Evolutionary conservation across 1,139 yeast species (phyloP), one percentile per base, ranked within the genome.

Genomic region (Suhomyces kunorum): DNA sequence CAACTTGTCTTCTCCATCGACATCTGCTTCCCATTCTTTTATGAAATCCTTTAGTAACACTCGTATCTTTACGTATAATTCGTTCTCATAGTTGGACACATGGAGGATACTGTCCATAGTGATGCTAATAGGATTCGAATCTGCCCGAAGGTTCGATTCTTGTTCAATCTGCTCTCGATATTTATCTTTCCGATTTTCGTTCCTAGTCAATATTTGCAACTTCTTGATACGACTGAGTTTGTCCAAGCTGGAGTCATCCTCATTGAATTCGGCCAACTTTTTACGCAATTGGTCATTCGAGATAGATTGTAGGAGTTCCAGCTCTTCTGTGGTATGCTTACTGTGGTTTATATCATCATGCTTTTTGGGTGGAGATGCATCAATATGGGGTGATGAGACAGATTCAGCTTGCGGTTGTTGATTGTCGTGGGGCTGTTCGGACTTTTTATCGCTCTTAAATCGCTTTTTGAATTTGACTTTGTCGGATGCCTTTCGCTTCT

Each of bases 11-110:
- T 39, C 36, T 5, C 18, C 32, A 3, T 24, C n/a, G 8, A 28
- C 26, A 6, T 34, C 42, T n/a, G 36, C 40, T 5, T 43, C 37
- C 87, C 87, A 81, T 39, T 63, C 51, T 2, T 49, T 38, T 2
- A 82, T 50, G 13, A 80, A 35, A 7, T 59, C 51, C 51, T 80
- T 81, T 39, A 82, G 62, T 48, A 69, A 76, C 14, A 70, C 66
- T 39, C 85, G 71, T 30, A 76, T 56, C 47, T 75, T 75, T 32
- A 65, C 49, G n/a, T 63, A 54, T 3, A 78, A 61, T 40, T 63
- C 63, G 2, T 51, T 53, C 27, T 57, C 50, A 34, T 64, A 41
- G 9, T 28, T 18, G 3, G 52, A 50, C 6, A 47, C 51, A 26
- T 63, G 58, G n/a, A 64, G 51, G 14, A 78, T 68, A 36, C 73